phyloP scores from a whole-genome alignment of 2,329 filamentous ascomycete genomes.

The Aspergillus pseudoglaucus region DNA sequence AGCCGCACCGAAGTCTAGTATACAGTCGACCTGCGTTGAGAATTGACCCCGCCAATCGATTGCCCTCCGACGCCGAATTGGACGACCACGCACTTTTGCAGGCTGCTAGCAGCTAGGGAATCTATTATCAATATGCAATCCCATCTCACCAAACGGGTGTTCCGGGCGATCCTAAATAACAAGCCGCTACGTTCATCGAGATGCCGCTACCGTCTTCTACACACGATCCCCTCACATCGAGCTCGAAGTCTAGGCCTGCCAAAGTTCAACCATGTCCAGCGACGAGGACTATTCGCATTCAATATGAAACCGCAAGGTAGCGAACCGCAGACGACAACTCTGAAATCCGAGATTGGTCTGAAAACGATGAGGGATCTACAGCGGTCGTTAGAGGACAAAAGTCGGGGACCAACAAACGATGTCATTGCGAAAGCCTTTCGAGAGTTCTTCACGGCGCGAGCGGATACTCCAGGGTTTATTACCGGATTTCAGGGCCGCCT shows the following conservation, averaged over 20 bases:
- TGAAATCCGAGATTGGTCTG: constrained; percentile 58
- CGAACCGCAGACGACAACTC: constrained; percentile 45
- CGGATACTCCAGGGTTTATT: constrained; percentile 45
- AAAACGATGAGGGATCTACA: constrained; percentile 64
- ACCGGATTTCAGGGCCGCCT: constrained; percentile 61
- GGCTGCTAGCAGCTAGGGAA: neutral
- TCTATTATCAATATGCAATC: constrained; percentile 33
- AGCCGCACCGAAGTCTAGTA: neutral
- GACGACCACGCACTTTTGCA: neutral
- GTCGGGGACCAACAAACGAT: constrained; percentile 57
- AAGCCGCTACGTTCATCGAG: constrained; percentile 36
- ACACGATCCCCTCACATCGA: constrained; percentile 24
- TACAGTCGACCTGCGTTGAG: neutral
- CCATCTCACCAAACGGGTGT: constrained; percentile 39
- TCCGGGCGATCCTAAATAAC: constrained; percentile 40
- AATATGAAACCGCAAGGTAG: constrained; percentile 40
- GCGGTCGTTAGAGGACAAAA: constrained; percentile 55
- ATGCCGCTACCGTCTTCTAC: constrained; percentile 29
- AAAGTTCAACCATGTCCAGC: constrained; percentile 30
- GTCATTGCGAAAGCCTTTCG: constrained; percentile 61
- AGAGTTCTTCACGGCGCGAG: constrained; percentile 56
- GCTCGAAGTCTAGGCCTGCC: constrained; percentile 21
- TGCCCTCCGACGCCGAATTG: neutral
- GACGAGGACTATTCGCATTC: constrained; percentile 29
- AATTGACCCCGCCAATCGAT: neutral